These are phyloP conservation scores for Recurvomyces mirabilis DNA, from an alignment of 495 filamentous ascomycete species.

Conservation along the genomic window DNA sequence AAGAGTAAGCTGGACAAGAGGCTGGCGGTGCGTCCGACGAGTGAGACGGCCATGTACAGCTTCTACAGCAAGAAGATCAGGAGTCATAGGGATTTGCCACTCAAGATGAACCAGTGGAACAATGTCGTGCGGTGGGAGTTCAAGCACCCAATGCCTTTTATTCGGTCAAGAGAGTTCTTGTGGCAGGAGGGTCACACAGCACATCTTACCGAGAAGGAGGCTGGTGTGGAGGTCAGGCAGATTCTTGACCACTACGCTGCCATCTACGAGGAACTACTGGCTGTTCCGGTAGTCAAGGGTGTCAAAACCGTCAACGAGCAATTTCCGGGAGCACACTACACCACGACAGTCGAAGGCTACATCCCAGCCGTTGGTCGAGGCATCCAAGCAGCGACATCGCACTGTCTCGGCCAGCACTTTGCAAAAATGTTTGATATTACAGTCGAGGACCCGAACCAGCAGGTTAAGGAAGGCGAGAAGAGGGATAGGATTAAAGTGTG, in stretches of 20 bases:
- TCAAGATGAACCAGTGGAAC: slow-evolving; percentile 95
- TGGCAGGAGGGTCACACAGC: slow-evolving; percentile 99
- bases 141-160: slow-evolving; percentile 91
- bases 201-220: slow-evolving; percentile 66
- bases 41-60: slow-evolving; percentile 87
- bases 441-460: slow-evolving; percentile 76
- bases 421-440: slow-evolving; percentile 97
- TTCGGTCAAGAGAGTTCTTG: slow-evolving; percentile 84
- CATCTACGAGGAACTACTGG: slow-evolving; percentile 85
- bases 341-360: slow-evolving; percentile 88
- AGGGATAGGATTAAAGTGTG: slow-evolving; percentile 66
- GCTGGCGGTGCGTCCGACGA: slow-evolving; percentile 91
- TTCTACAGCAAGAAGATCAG: slow-evolving; percentile 97
- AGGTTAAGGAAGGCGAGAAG: slow-evolving; percentile 52
- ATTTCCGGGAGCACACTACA: slow-evolving; percentile 92
- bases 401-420: slow-evolving; percentile 94
- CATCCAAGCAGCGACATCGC: slow-evolving; percentile 90
- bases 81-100: slow-evolving; percentile 83
- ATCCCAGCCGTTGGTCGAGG: slow-evolving; percentile 89
- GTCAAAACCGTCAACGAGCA: slow-evolving; percentile 91
- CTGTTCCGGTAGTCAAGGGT: slow-evolving; percentile 85
- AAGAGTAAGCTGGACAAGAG: slow-evolving; percentile 85
- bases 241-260: slow-evolving; percentile 89
- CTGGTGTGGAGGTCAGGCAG: slow-evolving; percentile 72
- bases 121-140: slow-evolving; percentile 97